Evolutionary conservation across 345 rosid species (phyloP).

Genomic region (Litchi chinensis): DNA sequence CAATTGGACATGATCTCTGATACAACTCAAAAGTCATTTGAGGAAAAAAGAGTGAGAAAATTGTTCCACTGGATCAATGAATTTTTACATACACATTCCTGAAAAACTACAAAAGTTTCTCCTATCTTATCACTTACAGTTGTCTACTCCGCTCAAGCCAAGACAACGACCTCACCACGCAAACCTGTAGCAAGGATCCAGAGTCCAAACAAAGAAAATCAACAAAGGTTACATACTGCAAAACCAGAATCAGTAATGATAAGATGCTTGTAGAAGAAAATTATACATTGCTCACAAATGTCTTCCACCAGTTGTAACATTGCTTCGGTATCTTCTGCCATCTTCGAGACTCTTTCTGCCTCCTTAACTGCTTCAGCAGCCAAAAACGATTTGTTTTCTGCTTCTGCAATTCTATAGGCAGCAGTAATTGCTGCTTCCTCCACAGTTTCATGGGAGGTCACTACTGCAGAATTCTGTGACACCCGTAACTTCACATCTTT

Average conservation of each 20-base stretch:
- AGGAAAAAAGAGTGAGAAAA: not conserved
- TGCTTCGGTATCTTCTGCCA: constrained; percentile 50
- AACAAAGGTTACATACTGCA: not conserved
- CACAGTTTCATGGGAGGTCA: constrained; percentile 34
- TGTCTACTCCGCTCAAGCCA: constrained; percentile 34
- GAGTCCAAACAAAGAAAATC: not conserved
- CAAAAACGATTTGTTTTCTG: constrained; percentile 56
- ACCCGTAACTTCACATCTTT: constrained; percentile 39
- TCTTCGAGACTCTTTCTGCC: constrained; percentile 46
- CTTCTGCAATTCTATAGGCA: constrained; percentile 72
- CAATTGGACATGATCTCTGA: not conserved
- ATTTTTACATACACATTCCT: constrained; percentile 26
- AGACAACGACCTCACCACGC: constrained; percentile 42
- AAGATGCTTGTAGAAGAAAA: not conserved
- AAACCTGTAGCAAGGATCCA: constrained; percentile 48
- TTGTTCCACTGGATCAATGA: constrained; percentile 22
- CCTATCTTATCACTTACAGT: constrained; percentile 10
- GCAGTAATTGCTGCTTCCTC: constrained; percentile 55
- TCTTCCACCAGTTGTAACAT: constrained; percentile 53
- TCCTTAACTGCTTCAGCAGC: constrained; percentile 59
- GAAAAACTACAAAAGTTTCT: not conserved
- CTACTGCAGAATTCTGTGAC: constrained; percentile 26
- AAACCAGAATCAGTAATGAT: not conserved
- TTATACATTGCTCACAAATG: constrained; percentile 61
- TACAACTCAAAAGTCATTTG: not conserved